phyloP scores from a whole-genome alignment of 2,329 filamentous ascomycete species.

The Didymellaceae sp. region DNA sequence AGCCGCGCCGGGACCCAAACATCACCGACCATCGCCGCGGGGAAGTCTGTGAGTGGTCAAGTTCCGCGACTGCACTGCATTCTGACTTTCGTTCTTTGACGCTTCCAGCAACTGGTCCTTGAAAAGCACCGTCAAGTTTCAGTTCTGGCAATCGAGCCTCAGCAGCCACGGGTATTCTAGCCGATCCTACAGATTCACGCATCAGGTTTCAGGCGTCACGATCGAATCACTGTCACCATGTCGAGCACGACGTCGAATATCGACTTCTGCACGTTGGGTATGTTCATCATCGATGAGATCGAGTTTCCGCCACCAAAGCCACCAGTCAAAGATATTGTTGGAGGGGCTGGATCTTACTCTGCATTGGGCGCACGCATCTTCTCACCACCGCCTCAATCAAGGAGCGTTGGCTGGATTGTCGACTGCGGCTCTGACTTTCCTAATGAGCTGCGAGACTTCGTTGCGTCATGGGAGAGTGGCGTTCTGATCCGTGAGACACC shows the following conservation, averaged over 20 bases:
- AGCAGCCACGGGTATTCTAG: not conserved
- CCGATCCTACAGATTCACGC: not conserved
- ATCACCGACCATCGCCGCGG: conserved; percentile 11
- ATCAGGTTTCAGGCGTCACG: not conserved
- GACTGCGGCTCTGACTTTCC: conserved; percentile 92
- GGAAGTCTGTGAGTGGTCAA: conserved; percentile 11
- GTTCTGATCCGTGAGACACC: conserved; percentile 71
- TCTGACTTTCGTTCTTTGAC: not conserved
- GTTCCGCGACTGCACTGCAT: conserved; percentile 1
- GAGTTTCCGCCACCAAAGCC: conserved; percentile 76
- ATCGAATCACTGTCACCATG: not conserved
- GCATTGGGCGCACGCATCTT: conserved; percentile 89
- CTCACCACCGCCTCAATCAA: conserved; percentile 70
- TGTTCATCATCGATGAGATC: conserved; percentile 82
- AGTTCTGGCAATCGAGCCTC: not conserved
- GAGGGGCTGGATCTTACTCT: conserved; percentile 86
- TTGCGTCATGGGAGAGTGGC: conserved; percentile 78
- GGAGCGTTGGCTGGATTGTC: conserved; percentile 84
- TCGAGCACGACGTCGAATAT: conserved; percentile 34
- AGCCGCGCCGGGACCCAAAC: conserved; percentile 2
- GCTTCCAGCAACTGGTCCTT: not conserved
- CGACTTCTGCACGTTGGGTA: conserved; percentile 66
- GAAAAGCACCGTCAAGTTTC: not conserved
- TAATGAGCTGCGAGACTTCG: conserved; percentile 63
- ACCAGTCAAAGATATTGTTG: conserved; percentile 77